phyloP scores from a whole-genome alignment of 1,284 basidiomycete genomes.

The Cutaneotrichosporon daszewskae region DNA sequence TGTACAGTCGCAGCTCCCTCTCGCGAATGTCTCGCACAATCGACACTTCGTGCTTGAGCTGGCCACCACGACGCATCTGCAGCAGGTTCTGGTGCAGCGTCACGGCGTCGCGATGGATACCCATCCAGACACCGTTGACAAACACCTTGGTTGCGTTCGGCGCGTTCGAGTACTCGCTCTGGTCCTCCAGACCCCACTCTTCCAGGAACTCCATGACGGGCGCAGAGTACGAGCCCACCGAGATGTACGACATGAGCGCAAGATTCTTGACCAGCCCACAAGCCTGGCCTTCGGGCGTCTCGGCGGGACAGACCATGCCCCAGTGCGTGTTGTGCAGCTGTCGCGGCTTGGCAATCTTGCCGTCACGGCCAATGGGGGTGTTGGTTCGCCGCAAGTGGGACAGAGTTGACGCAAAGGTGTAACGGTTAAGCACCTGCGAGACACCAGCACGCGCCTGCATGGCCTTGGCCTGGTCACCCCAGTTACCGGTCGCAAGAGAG shows the following conservation, averaged over 20 bases:
- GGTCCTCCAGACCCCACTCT: constrained; percentile 91
- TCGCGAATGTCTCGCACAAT: constrained; percentile 97
- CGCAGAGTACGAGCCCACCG: constrained; percentile 91
- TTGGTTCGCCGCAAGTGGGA: constrained; percentile 98
- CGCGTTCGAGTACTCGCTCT: constrained; percentile 84
- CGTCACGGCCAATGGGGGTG: constrained; percentile 95
- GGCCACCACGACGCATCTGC: constrained; percentile 85
- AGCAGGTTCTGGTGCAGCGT: constrained; percentile 90
- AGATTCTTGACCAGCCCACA: constrained; percentile 99
- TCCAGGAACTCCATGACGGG: constrained; percentile 98
- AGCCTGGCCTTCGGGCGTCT: constrained; percentile 98
- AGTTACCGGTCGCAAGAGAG: constrained; percentile 97
- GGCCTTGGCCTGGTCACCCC: constrained; percentile 98
- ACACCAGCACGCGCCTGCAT: constrained; percentile 98
- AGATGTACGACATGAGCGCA: constrained; percentile 95
- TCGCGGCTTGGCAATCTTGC: constrained; percentile 98
- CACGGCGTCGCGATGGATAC: constrained; percentile 92
- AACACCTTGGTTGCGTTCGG: constrained; percentile 92
- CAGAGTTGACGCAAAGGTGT: constrained; percentile 96
- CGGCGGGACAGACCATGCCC: constrained; percentile 99
- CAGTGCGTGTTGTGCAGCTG: constrained; percentile 99
- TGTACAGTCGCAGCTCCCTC: constrained; percentile 87
- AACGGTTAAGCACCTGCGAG: constrained; percentile 96
- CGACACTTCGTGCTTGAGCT: constrained; percentile 92
- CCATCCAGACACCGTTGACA: constrained; percentile 99